phyloP scores from a whole-genome alignment of 2,329 filamentous ascomycete genomes.

The Alternaria gaisen region DNA sequence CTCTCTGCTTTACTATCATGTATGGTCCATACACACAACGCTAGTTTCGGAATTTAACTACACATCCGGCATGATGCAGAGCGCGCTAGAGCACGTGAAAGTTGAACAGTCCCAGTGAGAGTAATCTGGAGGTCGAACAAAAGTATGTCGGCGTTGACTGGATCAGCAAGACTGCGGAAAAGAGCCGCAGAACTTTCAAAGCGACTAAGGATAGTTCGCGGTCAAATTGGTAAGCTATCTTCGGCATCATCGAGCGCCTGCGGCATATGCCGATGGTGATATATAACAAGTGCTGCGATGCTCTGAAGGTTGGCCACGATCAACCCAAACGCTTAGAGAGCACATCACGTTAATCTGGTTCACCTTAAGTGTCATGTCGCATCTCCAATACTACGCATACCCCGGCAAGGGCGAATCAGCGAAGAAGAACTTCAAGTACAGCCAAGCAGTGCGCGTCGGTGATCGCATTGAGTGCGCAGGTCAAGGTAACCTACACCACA shows the following conservation, averaged over 20 bases:
- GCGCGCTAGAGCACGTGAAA: background rate
- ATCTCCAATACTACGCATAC: constrained; percentile 52
- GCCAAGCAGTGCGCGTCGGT: constrained; percentile 49
- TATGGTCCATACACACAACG: background rate
- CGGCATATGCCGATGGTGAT: background rate
- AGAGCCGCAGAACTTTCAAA: background rate
- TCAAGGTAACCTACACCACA: constrained; percentile 38
- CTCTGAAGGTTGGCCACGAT: background rate
- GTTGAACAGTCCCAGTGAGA: background rate
- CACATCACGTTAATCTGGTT: background rate
- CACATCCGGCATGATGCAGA: background rate
- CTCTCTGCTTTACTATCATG: background rate
- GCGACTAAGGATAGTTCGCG: background rate
- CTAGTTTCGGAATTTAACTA: background rate
- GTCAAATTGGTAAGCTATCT: background rate
- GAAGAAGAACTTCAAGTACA: constrained; percentile 43
- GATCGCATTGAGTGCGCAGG: constrained; percentile 48
- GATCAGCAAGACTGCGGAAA: background rate
- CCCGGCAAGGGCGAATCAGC: constrained; percentile 50
- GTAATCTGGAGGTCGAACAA: background rate
- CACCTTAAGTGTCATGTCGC: constrained; percentile 15
- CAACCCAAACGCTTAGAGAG: too few species aligned
- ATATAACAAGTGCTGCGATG: background rate
- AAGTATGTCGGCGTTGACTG: background rate
- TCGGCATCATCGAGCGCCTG: too few species aligned